Evolutionary conservation across 768 basidiomycete genomes (phyloP).

Genomic region (Calocera viscosa): DNA sequence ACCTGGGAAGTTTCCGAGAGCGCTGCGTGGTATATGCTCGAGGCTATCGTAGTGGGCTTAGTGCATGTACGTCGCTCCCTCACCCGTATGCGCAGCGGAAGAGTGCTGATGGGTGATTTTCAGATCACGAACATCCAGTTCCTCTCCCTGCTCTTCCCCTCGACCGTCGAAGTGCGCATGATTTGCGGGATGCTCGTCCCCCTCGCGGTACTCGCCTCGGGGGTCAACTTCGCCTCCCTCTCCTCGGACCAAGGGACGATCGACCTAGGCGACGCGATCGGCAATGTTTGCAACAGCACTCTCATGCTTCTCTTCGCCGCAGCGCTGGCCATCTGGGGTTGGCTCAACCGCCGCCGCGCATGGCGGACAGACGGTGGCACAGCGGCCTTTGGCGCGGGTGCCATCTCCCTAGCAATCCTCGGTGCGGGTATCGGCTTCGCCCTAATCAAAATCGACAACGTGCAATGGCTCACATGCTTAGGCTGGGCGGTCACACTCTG

Average conservation of each 20-base stretch:
- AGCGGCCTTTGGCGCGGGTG: slow-evolving; percentile 78
- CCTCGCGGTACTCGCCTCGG: slow-evolving; percentile 68
- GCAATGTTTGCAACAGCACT: slow-evolving; percentile 91
- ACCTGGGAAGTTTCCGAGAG: slow-evolving; percentile 55
- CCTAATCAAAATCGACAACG: slow-evolving; percentile 76
- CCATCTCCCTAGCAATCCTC: slow-evolving; percentile 66
- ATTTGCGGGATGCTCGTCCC: slow-evolving; percentile 81
- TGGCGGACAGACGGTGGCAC: slow-evolving; percentile 98
- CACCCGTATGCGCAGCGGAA: background rate
- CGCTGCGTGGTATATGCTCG: slow-evolving; percentile 77
- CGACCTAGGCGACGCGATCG: slow-evolving; percentile 55
- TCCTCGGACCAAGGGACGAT: slow-evolving; percentile 33
- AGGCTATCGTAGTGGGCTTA: slow-evolving; percentile 67
- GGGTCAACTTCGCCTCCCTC: slow-evolving; percentile 74
- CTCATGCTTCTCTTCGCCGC: slow-evolving; percentile 89
- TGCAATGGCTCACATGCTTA: slow-evolving; percentile 83
- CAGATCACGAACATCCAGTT: slow-evolving; percentile 98
- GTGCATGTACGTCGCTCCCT: slow-evolving; percentile 53
- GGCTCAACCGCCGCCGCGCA: slow-evolving; percentile 78
- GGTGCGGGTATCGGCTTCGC: slow-evolving; percentile 64
- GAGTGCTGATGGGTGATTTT: slow-evolving; percentile 1
- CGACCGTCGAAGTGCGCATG: slow-evolving; percentile 70
- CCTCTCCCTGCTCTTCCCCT: slow-evolving; percentile 87
- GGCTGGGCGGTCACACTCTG: slow-evolving; percentile 88
- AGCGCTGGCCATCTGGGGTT: slow-evolving; percentile 85